Base-by-base conservation (phyloP, 805 yeast species). In the Wickerhamiella kurtzmanii region DNA sequence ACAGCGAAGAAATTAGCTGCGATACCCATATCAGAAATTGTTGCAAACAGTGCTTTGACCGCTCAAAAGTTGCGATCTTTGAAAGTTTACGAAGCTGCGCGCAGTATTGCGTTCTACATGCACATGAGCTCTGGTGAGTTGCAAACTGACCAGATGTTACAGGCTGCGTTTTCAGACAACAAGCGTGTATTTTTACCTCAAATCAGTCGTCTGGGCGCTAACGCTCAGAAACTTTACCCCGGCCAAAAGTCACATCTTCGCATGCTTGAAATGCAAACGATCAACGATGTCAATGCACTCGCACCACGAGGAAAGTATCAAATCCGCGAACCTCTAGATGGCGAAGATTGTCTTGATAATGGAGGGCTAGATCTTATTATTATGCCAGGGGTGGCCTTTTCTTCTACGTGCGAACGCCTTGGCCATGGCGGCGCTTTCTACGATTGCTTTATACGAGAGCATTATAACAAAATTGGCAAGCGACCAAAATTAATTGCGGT, bases 341-440 rank as follows among this genome's bases (percentile, higher is more conserved):
- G 62, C 2, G 17, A 18, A 9, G 48, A 55, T 32, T 54, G 57
- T 16, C 44, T 53, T 3, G 48, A 40, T 4, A 61, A 56, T 0
- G 57, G 52, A 2, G 77, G 75, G 0, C 63, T 89, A 19, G 96
- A 89, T 54, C 56, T 89, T 8, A 65, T 89, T 4, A 63, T 89
- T 4, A 69, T 89, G 0, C 97, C 97, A 0, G 96, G 94, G 0
- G 80, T 89, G 1, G 95, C 84, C 1, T 88, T 84, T 61, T 73
- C 83, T 1, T 53, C 35, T 11, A 52, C 59, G 11, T 56, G 77
- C 19, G 61, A 67, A 11, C 61, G 98, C 46, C 60, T 89, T 45
- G 98, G 98, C 1, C 94, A 86, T 60, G 98, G 98, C 1, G 89
- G 80, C 3, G 98, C 96, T 0, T 87, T 76, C 61, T 89, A 92